Percentiles rank a stretch among this genome's conserved stretches.
These are phyloP conservation scores for Allantophomopsis cytisporea DNA, from an alignment of 2,329 filamentous ascomycete species.

Conservation along the genomic window DNA sequence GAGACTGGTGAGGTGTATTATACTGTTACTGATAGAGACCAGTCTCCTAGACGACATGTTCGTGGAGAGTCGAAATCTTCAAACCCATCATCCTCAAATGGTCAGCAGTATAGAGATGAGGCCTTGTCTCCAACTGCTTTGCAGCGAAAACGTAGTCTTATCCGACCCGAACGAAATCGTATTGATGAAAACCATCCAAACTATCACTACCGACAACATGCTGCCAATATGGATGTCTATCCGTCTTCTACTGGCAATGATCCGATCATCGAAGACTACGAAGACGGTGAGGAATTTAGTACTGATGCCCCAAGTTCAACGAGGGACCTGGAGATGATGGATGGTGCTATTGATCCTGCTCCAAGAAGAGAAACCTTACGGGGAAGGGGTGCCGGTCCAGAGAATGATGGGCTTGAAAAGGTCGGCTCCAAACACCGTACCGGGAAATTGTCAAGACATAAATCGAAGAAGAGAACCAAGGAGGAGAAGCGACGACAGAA, in stretches of 20 bases:
- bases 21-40: too few relatives aligned
- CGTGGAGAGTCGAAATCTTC: too few relatives aligned
- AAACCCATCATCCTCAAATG: too few relatives aligned
- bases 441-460: constrained; percentile 22
- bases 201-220: constrained; percentile 91
- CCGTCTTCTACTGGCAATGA: constrained; percentile 91
- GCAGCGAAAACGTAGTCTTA: constrained; percentile 70
- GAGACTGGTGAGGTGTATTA: too few relatives aligned
- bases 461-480: constrained; percentile 53
- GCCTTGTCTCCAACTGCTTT: constrained; percentile 9
- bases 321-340: constrained; percentile 15
- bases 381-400: constrained; percentile 10
- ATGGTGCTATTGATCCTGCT: constrained; percentile 15
- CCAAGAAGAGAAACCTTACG: constrained; percentile 10
- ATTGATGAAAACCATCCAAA: constrained; percentile 84
- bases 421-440: constrained; percentile 12
- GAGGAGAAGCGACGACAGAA: constrained; percentile 40
- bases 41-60: too few relatives aligned
- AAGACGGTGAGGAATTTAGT: constrained; percentile 29
- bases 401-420: constrained; percentile 11
- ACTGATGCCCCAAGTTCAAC: constrained; percentile 13
- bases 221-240: constrained; percentile 78
- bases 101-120: too few relatives aligned
- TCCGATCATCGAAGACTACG: constrained; percentile 60
- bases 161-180: constrained; percentile 76